Base-by-base conservation (phyloP, 31 red algal genomes). In the Endocladia muricata region DNA sequence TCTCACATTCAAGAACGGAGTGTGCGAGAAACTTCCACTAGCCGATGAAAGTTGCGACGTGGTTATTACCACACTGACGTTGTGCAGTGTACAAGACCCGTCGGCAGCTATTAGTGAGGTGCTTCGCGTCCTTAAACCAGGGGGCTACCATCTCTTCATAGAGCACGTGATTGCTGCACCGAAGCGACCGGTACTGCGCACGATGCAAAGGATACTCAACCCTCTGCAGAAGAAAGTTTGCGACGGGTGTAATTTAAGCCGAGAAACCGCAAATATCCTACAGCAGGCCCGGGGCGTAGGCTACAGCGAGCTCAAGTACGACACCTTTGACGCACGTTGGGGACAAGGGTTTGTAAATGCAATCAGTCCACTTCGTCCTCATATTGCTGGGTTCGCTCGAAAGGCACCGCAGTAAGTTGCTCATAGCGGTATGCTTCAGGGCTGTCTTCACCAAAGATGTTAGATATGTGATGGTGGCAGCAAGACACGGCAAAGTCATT, bases 231-330 rank as follows among this genome's bases (percentile, higher is more conserved):
- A 62, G 33, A 55, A 33, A 25, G 17, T 88, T 35, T 75, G 60
- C 3, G 83, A 94, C 61, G 84, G 84, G 11, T 94, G 91, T 62
- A 83, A 94, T 61, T 38, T 94, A 41, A 87, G 75, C 68, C 62
- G 91, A 42, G 91, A 88, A 35, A 80, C 83, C 2, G 62, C 28
- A 23, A 57, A 57, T 19, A n/a, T 41, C 2, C 30, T 88, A 15
- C 22, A 37, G 39, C 22, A 40, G 1, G 55, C 19, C 1, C n/a
- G 3, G 6, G 30, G 54, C 26, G n/a, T 21, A 13, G 59, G 58
- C 15, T 57, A 51, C 54, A 77, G 0, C 28, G 82, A 75, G 47
- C 43, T 70, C 23, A 37, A 86, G 38, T 47, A 26, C n/a, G 72
- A 77, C 11, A 44, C 39, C 26, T 86, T 86, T 67, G 82, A 86